phyloP scores from a whole-genome alignment of 768 basidiomycete genomes.

The Paxillus ammoniavirescens region DNA sequence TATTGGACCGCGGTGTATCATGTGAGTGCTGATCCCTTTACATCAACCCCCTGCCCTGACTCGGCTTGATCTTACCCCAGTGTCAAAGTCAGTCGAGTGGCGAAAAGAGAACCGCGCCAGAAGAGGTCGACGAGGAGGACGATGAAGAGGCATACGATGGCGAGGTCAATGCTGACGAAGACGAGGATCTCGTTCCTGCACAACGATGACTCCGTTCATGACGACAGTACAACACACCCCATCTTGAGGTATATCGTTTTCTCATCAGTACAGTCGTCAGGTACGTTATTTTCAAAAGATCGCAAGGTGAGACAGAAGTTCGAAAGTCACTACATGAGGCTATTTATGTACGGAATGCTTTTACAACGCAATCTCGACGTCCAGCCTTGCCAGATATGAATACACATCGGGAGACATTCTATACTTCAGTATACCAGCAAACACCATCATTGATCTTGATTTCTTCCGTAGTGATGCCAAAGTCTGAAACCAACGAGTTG shows the following conservation, averaged over 20 bases:
- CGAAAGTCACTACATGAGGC: not conserved
- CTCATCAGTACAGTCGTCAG: slow-evolving; percentile 8
- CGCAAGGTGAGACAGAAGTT: not conserved
- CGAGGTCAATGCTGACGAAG: slow-evolving; percentile 22
- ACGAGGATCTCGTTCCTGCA: slow-evolving; percentile 26
- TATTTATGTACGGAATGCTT: not conserved
- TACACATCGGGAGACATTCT: slow-evolving; percentile 90
- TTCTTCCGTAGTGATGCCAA: slow-evolving; percentile 70
- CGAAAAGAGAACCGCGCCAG: slow-evolving; percentile 19
- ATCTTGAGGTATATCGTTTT: not conserved
- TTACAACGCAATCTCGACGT: slow-evolving; percentile 80
- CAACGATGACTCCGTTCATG: slow-evolving; percentile 22
- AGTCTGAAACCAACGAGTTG: slow-evolving; percentile 42
- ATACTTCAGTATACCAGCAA: slow-evolving; percentile 85
- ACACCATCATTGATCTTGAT: slow-evolving; percentile 83
- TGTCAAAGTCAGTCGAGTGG: slow-evolving; percentile 30
- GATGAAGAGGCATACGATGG: slow-evolving; percentile 27
- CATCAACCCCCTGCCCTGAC: not conserved
- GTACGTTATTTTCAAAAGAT: slow-evolving; percentile 11
- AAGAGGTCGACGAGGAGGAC: slow-evolving; percentile 30
- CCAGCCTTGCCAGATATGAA: slow-evolving; percentile 79
- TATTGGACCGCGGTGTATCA: slow-evolving; percentile 89
- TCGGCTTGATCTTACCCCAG: slow-evolving; percentile 19
- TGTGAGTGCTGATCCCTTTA: slow-evolving; percentile 39
- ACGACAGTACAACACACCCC: not conserved